These are phyloP conservation scores for Aspergillus quadricinctus DNA, from an alignment of 2,329 filamentous ascomycete species.

Conservation along the genomic window DNA sequence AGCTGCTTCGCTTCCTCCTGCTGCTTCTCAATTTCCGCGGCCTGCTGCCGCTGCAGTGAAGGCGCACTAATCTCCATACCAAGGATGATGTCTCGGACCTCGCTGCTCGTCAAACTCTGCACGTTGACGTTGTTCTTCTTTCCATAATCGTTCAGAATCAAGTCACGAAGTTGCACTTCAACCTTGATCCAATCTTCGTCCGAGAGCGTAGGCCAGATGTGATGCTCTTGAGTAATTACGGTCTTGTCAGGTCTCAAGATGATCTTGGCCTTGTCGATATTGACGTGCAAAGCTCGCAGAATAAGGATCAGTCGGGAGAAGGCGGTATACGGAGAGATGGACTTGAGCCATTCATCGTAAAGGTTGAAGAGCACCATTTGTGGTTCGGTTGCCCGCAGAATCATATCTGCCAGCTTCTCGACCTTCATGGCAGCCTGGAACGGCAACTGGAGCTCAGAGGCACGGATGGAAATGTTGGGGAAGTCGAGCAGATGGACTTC, in stretches of 20 bases:
- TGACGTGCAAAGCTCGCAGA: slow-evolving; percentile 90
- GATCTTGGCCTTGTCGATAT: slow-evolving; percentile 97
- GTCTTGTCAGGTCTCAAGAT: slow-evolving; percentile 94
- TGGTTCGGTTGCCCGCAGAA: slow-evolving; percentile 93
- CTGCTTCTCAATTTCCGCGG: slow-evolving; percentile 98
- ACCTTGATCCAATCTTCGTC: slow-evolving; percentile 99
- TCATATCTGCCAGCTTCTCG: slow-evolving; percentile 98
- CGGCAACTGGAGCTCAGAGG: slow-evolving; percentile 90
- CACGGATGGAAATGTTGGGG: slow-evolving; percentile 97
- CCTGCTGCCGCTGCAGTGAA: slow-evolving; percentile 96
- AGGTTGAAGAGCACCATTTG: slow-evolving; percentile 99
- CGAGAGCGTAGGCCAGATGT: slow-evolving; percentile 92
- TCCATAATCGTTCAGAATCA: slow-evolving; percentile 96
- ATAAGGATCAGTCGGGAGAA: slow-evolving; percentile 95
- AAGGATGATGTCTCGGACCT: slow-evolving; percentile 96
- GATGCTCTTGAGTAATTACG: slow-evolving; percentile 96
- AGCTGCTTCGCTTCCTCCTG: slow-evolving; percentile 95
- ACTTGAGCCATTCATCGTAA: slow-evolving; percentile 98
- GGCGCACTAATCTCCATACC: slow-evolving; percentile 99
- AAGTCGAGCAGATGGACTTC: slow-evolving; percentile 98
- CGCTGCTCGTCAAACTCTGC: slow-evolving; percentile 89
- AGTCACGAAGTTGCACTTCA: slow-evolving; percentile 90
- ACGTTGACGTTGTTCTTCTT: slow-evolving; percentile 99
- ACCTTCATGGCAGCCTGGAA: slow-evolving; percentile 99
- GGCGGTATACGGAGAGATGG: slow-evolving; percentile 95